Evolutionary conservation across 140 eudicot species (phyloP).

Genomic region (Cichorium intybus): DNA sequence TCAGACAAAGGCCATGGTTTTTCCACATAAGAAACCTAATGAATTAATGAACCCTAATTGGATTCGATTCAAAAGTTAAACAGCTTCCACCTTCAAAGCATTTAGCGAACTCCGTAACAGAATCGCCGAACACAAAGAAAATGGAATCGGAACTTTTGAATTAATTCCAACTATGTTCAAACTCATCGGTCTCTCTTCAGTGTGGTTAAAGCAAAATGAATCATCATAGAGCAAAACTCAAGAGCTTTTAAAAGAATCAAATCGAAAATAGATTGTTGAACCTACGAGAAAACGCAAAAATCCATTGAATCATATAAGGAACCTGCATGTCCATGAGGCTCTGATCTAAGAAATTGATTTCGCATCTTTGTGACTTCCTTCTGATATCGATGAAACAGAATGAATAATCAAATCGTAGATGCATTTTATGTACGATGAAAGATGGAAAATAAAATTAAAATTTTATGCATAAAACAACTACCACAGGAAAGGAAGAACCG

Average conservation of each 20-base stretch:
- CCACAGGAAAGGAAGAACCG: not conserved
- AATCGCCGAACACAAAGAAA: no score
- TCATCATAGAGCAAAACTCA: slow-evolving; percentile 56
- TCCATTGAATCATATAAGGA: slow-evolving; percentile 22
- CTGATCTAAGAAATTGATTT: slow-evolving; percentile 28
- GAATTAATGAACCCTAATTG: not conserved
- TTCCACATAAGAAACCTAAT: slow-evolving; percentile 52
- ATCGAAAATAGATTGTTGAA: slow-evolving; percentile 19
- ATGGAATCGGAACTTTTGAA: slow-evolving; percentile 25
- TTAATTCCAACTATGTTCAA: slow-evolving; percentile 7
- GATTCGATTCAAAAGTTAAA: slow-evolving; percentile 20
- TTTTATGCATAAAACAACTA: not conserved
- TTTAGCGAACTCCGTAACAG: no score
- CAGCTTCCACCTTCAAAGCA: slow-evolving; percentile 6
- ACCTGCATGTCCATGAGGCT: slow-evolving; percentile 75
- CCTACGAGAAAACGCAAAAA: slow-evolving; percentile 72
- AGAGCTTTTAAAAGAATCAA: not conserved
- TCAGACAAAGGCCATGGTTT: slow-evolving; percentile 69
- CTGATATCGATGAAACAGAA: slow-evolving; percentile 31
- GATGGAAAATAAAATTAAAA: not conserved
- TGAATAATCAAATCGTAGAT: slow-evolving; percentile 24
- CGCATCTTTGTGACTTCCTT: slow-evolving; percentile 43
- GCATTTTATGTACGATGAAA: slow-evolving; percentile 10
- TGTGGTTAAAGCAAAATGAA: slow-evolving; percentile 85
- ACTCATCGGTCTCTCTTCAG: slow-evolving; percentile 42